Evolutionary conservation across 495 filamentous ascomycete genomes (phyloP).

Genomic region (Penicillium verhagenii): DNA sequence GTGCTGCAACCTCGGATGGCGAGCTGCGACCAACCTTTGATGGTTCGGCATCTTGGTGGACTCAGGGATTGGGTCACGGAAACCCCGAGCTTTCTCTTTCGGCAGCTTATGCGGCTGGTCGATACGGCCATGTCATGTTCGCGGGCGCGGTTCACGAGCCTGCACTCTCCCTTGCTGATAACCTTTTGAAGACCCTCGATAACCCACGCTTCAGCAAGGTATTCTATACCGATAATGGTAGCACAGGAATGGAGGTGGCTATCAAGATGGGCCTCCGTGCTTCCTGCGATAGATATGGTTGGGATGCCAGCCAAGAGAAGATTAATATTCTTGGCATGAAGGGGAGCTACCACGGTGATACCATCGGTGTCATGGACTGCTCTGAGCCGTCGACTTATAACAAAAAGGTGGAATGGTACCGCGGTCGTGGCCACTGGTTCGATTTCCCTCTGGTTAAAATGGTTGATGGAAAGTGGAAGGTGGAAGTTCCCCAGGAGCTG

Average conservation of each 20-base stretch:
- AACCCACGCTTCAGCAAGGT: conserved; percentile 63
- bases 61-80: conserved; percentile 76
- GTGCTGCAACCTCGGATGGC: conserved; percentile 6
- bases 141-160: conserved; percentile 70
- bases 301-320: conserved; percentile 52
- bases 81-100: conserved; percentile 64
- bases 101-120: conserved; percentile 74
- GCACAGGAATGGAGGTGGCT: conserved; percentile 75
- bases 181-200: conserved; percentile 51
- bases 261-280: conserved; percentile 76
- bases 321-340: conserved; percentile 68
- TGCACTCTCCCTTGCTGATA: conserved; percentile 61
- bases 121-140: conserved; percentile 86
- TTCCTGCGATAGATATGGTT: conserved; percentile 60
- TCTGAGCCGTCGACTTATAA: conserved; percentile 71
- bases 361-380: conserved; percentile 78
- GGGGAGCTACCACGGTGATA: conserved; percentile 79
- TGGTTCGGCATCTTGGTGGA: conserved; percentile 84
- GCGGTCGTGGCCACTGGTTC: conserved; percentile 71
- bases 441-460: conserved; percentile 69
- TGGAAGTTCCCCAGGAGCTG: conserved; percentile 52
- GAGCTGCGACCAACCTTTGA: conserved; percentile 64
- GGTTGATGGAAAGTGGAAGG: conserved; percentile 59
- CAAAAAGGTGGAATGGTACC: conserved; percentile 77
- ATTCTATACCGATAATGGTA: conserved; percentile 79